Base-by-base conservation (phyloP, 2,329 filamentous ascomycete genomes). In the Ilyonectria robusta region DNA sequence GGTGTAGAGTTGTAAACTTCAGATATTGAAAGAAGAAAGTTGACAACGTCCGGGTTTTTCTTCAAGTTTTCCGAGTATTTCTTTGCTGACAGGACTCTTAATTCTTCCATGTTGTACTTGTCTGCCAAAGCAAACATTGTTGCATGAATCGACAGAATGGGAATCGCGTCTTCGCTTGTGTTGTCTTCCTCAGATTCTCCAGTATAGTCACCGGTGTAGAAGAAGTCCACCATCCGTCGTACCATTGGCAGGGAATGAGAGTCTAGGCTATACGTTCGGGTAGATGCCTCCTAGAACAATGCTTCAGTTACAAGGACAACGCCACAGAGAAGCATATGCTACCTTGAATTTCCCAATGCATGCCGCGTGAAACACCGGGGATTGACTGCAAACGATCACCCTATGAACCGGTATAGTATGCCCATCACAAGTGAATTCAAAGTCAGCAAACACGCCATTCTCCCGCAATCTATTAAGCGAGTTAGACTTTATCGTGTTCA, bases 151-250 rank as follows among this genome's bases (percentile, higher is more conserved):
- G 53, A 62, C 8, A 72, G 66, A 0, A 1, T 5, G 1, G n/a
- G 6, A 4, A 19, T 9, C 4, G n/a, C 6, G 0, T 65, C 44
- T 1, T 37, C 33, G 2, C 17, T 40, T 2, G 15, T 6, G 15
- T 37, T 26, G 6, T 51, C 42, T 19, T 40, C 31, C 44, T 11
- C 3, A 17, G 19, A 15, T 4, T 51, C 21, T 6, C 33, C 31
- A 2, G 17, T 46, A 10, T 66, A 68, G 26, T 59, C 13, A 21
- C 63, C 66, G 0, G 51, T 73, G 8, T 72, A 72, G 2, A 72
- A 50, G 17, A 62, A 72, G 8, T 73, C 70, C 1, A 72, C 63
- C 66, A 73, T 71, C 1, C 44, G 66, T 0, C 23, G 42, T 2
- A 72, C 42, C 51, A 63, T 59, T 1, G 56, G 59, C 4, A 59